These are phyloP conservation scores for Cladorrhinum samala DNA, from an alignment of 495 filamentous ascomycete species.

Conservation along the genomic window DNA sequence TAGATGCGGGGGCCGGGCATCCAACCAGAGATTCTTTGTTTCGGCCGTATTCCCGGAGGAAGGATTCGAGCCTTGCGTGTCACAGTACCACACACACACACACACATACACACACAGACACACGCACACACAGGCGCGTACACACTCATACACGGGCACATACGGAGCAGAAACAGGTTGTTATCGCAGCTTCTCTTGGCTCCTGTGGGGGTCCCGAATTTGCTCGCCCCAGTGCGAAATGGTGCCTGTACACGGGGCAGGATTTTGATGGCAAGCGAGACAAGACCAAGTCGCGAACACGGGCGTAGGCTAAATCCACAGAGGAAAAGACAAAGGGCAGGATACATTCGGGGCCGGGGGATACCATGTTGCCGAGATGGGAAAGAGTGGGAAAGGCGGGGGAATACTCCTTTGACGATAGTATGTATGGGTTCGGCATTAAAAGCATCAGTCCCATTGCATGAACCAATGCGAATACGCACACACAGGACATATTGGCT, in stretches of 20 bases:
- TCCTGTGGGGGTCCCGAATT: neutral
- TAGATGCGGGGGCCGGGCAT: neutral
- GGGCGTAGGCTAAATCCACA: neutral
- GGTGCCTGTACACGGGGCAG: too few relatives aligned
- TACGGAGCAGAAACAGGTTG: too few relatives aligned
- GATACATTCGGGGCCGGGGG: neutral
- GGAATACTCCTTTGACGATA: too few relatives aligned
- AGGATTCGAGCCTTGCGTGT: neutral
- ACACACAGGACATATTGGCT: slow-evolving; percentile 3
- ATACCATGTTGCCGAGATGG: neutral
- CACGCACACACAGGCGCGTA: too few relatives aligned
- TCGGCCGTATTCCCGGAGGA: neutral
- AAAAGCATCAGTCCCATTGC: neutral
- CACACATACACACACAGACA: too few relatives aligned
- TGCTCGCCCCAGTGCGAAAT: neutral
- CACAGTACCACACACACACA: too few relatives aligned
- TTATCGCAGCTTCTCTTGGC: too few relatives aligned
- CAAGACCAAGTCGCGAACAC: neutral
- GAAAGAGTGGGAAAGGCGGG: neutral
- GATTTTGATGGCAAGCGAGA: too few relatives aligned
- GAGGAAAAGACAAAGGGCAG: neutral
- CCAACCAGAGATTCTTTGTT: neutral
- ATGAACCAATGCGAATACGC: neutral
- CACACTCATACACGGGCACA: too few relatives aligned
- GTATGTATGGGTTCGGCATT: neutral